Evolutionary conservation across 345 rosid genomes (phyloP), one percentile per base, ranked within the genome.

Genomic region (Bruguiera gymnorhiza): DNA sequence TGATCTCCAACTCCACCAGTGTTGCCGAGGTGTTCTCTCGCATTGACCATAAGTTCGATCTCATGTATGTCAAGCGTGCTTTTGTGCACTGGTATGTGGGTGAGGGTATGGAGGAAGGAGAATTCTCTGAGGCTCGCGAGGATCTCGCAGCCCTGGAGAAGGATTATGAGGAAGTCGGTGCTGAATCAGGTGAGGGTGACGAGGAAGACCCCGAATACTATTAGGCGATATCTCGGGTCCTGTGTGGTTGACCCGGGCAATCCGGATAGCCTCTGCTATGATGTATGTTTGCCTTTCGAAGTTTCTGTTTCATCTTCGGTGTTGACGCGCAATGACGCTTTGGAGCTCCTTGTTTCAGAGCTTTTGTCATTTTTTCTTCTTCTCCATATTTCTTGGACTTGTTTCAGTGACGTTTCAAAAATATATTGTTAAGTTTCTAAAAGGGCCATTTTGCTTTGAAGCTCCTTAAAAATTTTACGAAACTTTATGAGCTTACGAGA

Each of bases 91-190:
- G 77, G 77, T 74, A 74, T 46, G 77, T 74, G 21, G 77, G 77
- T 39, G 77, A 74, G 69, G 77, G 77, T 20, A 74, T 74, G 77
- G 77, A 74, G 72, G 77, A 74, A 56, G 77, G 77, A 9, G 77
- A 74, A 27, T 74, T 74, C 68, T 74, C 77, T 2, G 77, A 74
- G 73, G 77, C 77, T 11, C 77, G 77, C 19, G 77, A 74, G 65
- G 77, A 74, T 74, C 77, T 74, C 11, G 77, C 77, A n/a, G 77
- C 77, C 2, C 77, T 74, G 26, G 77, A 74, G 68, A 74, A 74
- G 73, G 77, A 74, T 34, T 74, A 74, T 18, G 77, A 74, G 31
- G 77, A 74, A 30, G 77, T 74, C 2, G 77, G 77, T 7, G 68
- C 65, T 63, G 77, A 74, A 62, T 68, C 77, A 10, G 68, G 32